These are phyloP conservation scores for Lepraria neglecta DNA, from an alignment of 495 filamentous ascomycete genomes.

Conservation along the genomic window DNA sequence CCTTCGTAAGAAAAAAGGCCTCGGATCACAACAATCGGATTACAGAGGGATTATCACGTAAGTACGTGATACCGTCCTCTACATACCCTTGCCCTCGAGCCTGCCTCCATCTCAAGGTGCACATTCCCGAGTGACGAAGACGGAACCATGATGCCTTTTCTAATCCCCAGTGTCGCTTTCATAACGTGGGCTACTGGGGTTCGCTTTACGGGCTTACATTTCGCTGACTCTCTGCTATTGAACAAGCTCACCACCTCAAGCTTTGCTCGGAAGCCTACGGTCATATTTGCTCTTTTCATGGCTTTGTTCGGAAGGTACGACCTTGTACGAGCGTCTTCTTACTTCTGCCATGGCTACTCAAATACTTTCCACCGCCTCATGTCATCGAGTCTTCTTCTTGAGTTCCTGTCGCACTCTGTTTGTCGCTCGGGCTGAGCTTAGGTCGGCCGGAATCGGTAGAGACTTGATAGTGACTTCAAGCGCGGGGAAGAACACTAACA, in stretches of 20 bases:
- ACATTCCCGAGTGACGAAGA: constrained; percentile 17
- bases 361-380: too few species aligned
- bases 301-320: too few species aligned
- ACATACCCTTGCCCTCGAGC: constrained; percentile 12
- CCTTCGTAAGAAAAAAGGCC: neutral
- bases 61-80: neutral
- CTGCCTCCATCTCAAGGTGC: constrained; percentile 15
- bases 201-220: constrained; percentile 17
- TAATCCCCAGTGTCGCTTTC: constrained; percentile 10
- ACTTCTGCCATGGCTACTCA: too few species aligned
- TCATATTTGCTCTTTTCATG: too few species aligned
- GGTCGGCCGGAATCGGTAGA: too few species aligned
- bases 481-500: neutral
- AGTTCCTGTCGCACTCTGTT: too few species aligned
- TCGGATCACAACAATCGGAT: neutral
- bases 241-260: neutral
- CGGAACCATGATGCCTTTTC: constrained; percentile 7
- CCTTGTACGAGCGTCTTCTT: too few species aligned
- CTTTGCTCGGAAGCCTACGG: neutral
- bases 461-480: neutral
- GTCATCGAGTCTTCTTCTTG: too few species aligned
- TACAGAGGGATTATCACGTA: neutral
- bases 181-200: constrained; percentile 11
- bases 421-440: too few species aligned
- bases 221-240: neutral